Evolutionary conservation across 306 rosid species (phyloP), one percentile per base, ranked within the genome.

Genomic region (Vigna reflexopilosa): DNA sequence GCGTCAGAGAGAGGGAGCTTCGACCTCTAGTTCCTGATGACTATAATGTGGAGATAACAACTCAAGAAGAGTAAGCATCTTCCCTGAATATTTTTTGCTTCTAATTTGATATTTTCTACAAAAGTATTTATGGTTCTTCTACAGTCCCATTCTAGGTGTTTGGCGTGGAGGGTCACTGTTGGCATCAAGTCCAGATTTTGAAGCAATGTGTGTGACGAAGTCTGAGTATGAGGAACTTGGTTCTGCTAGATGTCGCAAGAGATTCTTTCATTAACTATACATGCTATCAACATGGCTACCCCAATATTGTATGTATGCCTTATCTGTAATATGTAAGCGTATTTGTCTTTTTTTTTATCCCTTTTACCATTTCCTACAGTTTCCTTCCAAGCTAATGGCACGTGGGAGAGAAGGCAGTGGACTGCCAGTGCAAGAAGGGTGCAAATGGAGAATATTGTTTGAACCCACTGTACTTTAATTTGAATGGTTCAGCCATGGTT

Each of bases 171-270:
- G 98, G 28, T 95, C 98, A 0, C 82, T 92, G 42, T 85, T 95
- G 69, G 98, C 96, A 6, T 95, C 98, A 0, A 95, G 98, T 86
- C 97, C 97, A 5, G 94, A 93, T 84, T 95, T 89, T 68, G 97
- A 92, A 80, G 85, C 93, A 40, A 89, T 92, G 98, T 92, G 98
- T 55, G 98, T 95, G 69, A 95, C 96, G 76, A 95, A 95, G 88
- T 85, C 96, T 3, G 98, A 95, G 73, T 95, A 95, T 49, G 98
- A 95, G 90, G 98, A 92, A 83, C 98, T 86, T 51, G 98, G 98
- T 77, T 95, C 98, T 66, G 98, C 96, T 73, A 90, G 98, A 52
- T 95, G 98, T 84, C 93, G 96, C 70, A 89, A 80, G 87, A 86
- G 98, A 86, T 92, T 92, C 83, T 87, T 89, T 72, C 90, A 86